Conservation (phyloP, 2,329 filamentous ascomycete genomes). For the Trichoderma hamatum region DNA sequence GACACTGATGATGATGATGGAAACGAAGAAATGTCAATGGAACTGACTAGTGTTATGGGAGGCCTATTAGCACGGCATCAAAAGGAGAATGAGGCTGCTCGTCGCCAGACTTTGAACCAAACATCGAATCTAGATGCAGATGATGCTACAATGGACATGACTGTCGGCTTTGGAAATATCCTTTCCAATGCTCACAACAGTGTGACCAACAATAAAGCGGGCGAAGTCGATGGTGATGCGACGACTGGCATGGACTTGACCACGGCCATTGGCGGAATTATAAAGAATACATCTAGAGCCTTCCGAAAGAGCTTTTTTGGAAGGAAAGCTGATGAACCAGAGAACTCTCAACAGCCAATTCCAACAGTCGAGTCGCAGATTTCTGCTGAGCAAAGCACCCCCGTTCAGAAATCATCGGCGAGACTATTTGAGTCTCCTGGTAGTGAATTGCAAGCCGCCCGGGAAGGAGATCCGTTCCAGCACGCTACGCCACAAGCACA, state of each 20-base stretch:
- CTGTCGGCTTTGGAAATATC: conserved; percentile 59
- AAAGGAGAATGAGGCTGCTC: conserved; percentile 33
- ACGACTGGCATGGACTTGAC: conserved; percentile 69
- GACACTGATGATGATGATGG: conserved; percentile 46
- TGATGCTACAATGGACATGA: conserved; percentile 57
- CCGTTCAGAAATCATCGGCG: conserved; percentile 37
- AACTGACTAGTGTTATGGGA: conserved; percentile 69
- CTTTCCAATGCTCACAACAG: conserved; percentile 37
- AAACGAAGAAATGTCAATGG: conserved; percentile 78
- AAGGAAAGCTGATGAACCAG: conserved; percentile 56
- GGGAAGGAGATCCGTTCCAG: conserved; percentile 53
- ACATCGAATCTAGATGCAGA: conserved; percentile 39
- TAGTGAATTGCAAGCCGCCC: conserved; percentile 58
- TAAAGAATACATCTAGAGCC: conserved; percentile 43
- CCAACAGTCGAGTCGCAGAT: conserved; percentile 34
- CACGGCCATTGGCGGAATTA: conserved; percentile 63
- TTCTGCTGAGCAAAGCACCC: conserved; percentile 30
- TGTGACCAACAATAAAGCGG: conserved; percentile 29
- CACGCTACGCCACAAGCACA: conserved; percentile 30
- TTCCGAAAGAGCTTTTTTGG: conserved; percentile 62
- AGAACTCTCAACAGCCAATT: conserved; percentile 47
- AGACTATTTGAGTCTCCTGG: conserved; percentile 49
- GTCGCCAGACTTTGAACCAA: conserved; percentile 36
- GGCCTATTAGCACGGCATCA: conserved; percentile 49
- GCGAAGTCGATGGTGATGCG: not conserved